Evolutionary conservation across 352 stramenopile species (phyloP), one percentile per base, ranked within the genome.

Genomic region (Hyaloperonospora arabidopsidis): DNA sequence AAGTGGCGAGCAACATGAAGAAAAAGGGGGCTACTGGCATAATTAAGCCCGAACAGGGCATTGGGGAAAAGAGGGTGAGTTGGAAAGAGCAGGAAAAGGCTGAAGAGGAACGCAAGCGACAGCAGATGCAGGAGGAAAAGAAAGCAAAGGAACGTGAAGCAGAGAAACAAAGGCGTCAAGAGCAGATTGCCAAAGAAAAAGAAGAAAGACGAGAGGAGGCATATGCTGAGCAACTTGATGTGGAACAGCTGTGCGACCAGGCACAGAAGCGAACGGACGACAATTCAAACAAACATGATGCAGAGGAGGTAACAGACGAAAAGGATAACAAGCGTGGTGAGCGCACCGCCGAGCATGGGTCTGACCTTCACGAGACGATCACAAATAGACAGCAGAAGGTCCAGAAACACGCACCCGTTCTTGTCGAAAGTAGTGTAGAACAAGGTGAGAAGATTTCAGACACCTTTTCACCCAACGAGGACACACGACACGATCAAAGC

Each of bases 1-100:
- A 88, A 52, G 72, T 85, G 35, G 69, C 65, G 22, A 74, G 54
- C 13, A 88, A 88, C 49, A 83, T 84, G 77, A 79, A 83, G 63
- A 86, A 85, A 49, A 88, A 86, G 39, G 66, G 77, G 17, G 39
- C 53, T 18, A 53, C 46, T 13, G 54, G 34, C 2, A 66, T 51
- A 14, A 34, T 25, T 6, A 46, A 67, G 46, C 35, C 59, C 22
- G 58, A 59, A 32, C 23, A 13, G 12, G 63, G 41, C 13, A 29
- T 11, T 3, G 49, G 18, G 45, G 46, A 71, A 11, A 58, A 68
- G 21, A 49, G 12, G 40, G 11, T 18, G 49, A 63, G n/a, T 15
- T 72, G 66, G 66, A 63, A 68, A 36, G 58, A 74, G 45, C 40
- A 72, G 41, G 60, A 82, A 14, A 36, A 51, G 14, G 52, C 53